Evolutionary conservation across 2,329 filamentous ascomycete genomes (phyloP), one percentile per base, ranked within the genome.

Genomic region (Domatiomyces globalis): DNA sequence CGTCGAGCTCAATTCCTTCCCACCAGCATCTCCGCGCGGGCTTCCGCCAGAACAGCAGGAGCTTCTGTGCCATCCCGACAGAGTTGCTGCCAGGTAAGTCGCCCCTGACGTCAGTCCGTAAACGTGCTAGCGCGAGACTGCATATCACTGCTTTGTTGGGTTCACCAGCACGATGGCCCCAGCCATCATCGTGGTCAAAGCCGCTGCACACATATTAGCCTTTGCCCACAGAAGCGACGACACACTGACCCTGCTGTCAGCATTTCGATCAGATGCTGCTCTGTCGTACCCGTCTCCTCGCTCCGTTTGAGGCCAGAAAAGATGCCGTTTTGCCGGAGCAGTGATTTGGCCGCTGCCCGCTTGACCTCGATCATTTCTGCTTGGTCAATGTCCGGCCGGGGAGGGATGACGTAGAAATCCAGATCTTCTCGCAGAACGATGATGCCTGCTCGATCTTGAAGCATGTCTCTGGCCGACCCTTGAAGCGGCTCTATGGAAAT

Each of bases 191-290:
- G 63, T 94, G 87, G 66, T 96, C 89, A 72, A 98, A 98, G 39
- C 92, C 92, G 60, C 92, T 96, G 60, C 8, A 46, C 47, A 39
- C 19, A 19, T 25, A 29, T 60, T 60, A 60, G 18, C 20, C 46
- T 49, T 49, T 42, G 39, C 29, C 27, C 45, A 46, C 33, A 20
- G 19, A 25, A 22, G 39, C 22, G 29, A 33, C 9, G 4, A 44
- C 43, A 45, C 25, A 73, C 84, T 71, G 75, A 96, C 90, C 90
- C 92, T 65, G 92, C 92, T 50, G 92, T 98, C 69, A 98, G 71
- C 92, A 98, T 98, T 73, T 98, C 92, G 63, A 98, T 98, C 42
- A 98, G 75, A 73, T 98, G 92, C 60, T 95, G 92, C 69, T 98
- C 92, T 0, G 92, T 98, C 17, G 90, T 95, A 18, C 92, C 92